phyloP scores from a whole-genome alignment of 73 alveolate genomes.

The Stentor roeselii region DNA sequence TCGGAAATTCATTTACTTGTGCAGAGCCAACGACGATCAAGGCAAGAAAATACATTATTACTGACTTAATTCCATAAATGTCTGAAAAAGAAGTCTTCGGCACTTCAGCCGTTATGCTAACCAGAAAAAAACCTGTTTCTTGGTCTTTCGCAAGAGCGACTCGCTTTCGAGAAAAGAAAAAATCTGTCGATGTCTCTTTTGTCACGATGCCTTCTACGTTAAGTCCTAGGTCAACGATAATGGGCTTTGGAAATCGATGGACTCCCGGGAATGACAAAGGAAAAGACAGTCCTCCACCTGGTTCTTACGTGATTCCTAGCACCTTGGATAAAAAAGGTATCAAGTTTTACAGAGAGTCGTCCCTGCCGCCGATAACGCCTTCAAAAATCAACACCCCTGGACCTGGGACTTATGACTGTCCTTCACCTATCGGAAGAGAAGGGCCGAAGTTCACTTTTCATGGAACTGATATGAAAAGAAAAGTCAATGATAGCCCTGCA shows the following conservation, averaged over 20 bases:
- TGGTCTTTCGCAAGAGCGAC: constrained; percentile 10
- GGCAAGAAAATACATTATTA: no score
- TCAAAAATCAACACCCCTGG: constrained; percentile 2
- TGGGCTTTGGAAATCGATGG: constrained; percentile 13
- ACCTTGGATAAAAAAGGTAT: not conserved
- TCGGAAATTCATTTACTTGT: constrained; percentile 27
- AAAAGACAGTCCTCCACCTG: constrained; percentile 17
- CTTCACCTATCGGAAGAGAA: not conserved
- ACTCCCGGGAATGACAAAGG: not conserved
- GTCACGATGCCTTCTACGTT: not conserved
- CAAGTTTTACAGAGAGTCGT: not conserved
- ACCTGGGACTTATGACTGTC: constrained; percentile 22
- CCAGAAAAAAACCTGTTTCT: not conserved
- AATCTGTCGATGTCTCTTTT: not conserved
- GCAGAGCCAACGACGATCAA: no score
- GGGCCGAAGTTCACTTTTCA: not conserved
- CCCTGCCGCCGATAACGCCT: not conserved
- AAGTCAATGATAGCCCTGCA: not conserved
- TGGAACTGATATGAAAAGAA: not conserved
- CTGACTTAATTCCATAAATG: no score
- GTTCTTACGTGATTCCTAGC: not conserved
- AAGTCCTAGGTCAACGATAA: not conserved
- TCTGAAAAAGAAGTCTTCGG: no score
- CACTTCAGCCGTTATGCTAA: not conserved
- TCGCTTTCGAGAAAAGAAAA: constrained; percentile 11